Evolutionary conservation across 176 grass and related monocot species (phyloP), one percentile per base, ranked within the genome.

Genomic region (Musa beccarii): DNA sequence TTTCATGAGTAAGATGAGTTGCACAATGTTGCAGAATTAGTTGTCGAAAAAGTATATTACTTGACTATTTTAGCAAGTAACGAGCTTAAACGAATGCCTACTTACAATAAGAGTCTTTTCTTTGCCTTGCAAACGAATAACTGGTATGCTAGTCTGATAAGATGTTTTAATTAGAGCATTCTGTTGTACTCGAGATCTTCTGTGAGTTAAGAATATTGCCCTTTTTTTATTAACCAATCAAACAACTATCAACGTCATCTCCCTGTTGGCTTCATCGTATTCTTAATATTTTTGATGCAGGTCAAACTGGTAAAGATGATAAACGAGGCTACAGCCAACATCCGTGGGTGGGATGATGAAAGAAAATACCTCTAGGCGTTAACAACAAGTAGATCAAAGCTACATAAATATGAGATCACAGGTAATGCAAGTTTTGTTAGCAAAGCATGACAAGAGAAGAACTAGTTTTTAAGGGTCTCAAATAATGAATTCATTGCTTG

Each of bases 221-320:
- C 8, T 2, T 3, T 59, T 17, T 59, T 59, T 59, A 16, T 59
- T 17, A 8, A 59, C 56, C 15, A 17, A 19, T 17, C 56, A 59
- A 59, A 59, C 56, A 59, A 59, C 56, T 19, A 16, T 59, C 4
- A 34, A 34, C 29, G 29, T 34, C 29, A 34, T 34, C 29, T 34
- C 56, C 15, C 16, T 7, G 56, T 6, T 19, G 7, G 8, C 28
- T 43, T 6, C 24, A 17, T 68, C 22, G 4, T 28, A 20, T 29
- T 28, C 22, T 49, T 70, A 19, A 9, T n/a, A 22, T 74, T 28
- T 21, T 70, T 16, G 61, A 61, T 84, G 69, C 77, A 97, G 94
- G 88, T 67, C 72, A 97, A 87, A 55, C 86, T 97, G 78, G 90
- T 97, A 69, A 93, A 93, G 81, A 91, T 93, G 94, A 87, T 97